Percentiles rank a stretch among this genome's conserved stretches.
Conservation (phyloP, 108 stramenopile species). For the Cyclotella sp. region DNA sequence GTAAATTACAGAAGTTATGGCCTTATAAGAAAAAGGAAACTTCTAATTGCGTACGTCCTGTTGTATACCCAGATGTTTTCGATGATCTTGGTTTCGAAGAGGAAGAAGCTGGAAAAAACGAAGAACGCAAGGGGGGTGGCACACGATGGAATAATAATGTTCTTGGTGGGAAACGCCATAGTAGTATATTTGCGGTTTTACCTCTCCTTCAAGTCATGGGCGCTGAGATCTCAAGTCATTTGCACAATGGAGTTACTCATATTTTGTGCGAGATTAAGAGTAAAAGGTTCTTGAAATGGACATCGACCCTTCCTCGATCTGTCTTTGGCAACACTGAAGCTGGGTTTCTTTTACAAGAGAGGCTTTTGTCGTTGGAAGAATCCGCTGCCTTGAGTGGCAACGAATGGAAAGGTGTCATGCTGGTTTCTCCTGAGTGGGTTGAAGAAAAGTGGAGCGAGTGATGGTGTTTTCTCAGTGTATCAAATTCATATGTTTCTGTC, state of each 20-base stretch:
- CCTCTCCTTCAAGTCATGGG: constrained; percentile 66
- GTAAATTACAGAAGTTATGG: constrained; percentile 51
- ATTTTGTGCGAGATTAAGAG: constrained; percentile 62
- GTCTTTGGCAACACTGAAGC: constrained; percentile 28
- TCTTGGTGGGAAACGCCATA: not conserved
- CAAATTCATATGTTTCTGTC: too few species aligned
- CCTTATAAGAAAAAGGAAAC: constrained; percentile 26
- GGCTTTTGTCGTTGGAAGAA: constrained; percentile 36
- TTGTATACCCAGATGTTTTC: constrained; percentile 37
- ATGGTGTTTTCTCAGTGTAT: too few species aligned
- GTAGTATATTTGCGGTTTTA: constrained; percentile 41
- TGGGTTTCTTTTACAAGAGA: not conserved
- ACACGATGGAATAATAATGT: constrained; percentile 4
- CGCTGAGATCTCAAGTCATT: constrained; percentile 54
- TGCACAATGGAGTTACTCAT: constrained; percentile 69
- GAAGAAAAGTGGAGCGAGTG: constrained; percentile 8
- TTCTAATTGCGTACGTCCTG: not conserved
- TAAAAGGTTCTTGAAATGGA: constrained; percentile 36
- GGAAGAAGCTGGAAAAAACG: constrained; percentile 14
- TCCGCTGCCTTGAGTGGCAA: constrained; percentile 12
- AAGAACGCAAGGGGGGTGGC: not conserved
- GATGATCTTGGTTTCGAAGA: constrained; percentile 25
- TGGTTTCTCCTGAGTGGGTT: constrained; percentile 37
- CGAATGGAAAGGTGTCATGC: constrained; percentile 5
- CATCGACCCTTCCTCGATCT: constrained; percentile 36